Conservation (phyloP, 2,329 filamentous ascomycete genomes). For the Colletotrichum horii region DNA sequence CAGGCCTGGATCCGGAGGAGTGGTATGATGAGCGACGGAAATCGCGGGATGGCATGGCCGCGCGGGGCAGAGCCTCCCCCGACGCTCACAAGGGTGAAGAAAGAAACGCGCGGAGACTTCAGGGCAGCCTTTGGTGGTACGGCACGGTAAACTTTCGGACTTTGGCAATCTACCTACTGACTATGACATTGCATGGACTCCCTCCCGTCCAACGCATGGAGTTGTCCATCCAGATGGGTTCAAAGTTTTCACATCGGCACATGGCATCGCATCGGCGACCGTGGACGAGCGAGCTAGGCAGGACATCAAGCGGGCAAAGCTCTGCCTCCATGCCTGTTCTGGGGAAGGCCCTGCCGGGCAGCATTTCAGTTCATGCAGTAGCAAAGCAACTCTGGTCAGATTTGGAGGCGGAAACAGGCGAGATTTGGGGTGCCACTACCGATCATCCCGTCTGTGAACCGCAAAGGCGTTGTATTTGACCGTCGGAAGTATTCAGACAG, state of each 20-base stretch:
- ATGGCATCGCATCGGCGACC: neutral
- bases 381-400: neutral
- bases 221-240: neutral
- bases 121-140: neutral
- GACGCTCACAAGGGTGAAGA: neutral
- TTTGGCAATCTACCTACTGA: neutral
- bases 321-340: neutral
- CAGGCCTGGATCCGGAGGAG: conserved; percentile 2
- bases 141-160: neutral
- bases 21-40: neutral
- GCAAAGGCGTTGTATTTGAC: neutral
- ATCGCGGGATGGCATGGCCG: neutral
- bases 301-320: neutral
- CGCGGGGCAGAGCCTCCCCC: neutral
- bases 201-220: neutral
- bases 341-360: neutral
- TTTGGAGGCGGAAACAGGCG: neutral
- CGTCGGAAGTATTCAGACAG: neutral
- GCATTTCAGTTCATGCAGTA: neutral
- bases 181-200: neutral
- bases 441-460: conserved; percentile 1
- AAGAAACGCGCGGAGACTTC: neutral
- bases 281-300: neutral
- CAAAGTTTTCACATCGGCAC: conserved; percentile 4
- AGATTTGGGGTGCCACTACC: neutral